These are phyloP conservation scores for Saccharomycopsis fermentans DNA, from an alignment of 805 yeast genomes.

Conservation along the genomic window DNA sequence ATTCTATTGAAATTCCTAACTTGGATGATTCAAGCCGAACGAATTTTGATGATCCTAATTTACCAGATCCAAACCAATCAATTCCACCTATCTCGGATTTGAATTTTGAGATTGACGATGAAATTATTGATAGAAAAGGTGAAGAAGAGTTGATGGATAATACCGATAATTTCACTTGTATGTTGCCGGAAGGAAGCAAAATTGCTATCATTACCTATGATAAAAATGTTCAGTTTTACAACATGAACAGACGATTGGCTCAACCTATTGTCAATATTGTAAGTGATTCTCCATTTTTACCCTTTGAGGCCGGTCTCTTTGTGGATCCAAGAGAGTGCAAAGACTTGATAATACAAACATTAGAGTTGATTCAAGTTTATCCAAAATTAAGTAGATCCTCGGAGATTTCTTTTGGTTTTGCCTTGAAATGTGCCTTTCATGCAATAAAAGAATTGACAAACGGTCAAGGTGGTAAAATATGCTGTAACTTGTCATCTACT, in stretches of 20 bases:
- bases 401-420: slow-evolving; percentile 74
- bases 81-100: neutral
- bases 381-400: slow-evolving; percentile 29
- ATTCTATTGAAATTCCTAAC: neutral
- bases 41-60: neutral
- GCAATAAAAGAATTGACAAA: slow-evolving; percentile 41
- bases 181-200: slow-evolving; percentile 35
- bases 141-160: neutral
- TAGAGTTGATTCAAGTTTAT: slow-evolving; percentile 46
- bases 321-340: slow-evolving; percentile 66
- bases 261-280: slow-evolving; percentile 51
- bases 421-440: slow-evolving; percentile 54
- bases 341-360: slow-evolving; percentile 53
- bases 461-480: slow-evolving; percentile 76
- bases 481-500: slow-evolving; percentile 51
- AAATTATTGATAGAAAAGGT: slow-evolving; percentile 3
- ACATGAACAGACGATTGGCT: slow-evolving; percentile 46
- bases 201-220: slow-evolving; percentile 73
- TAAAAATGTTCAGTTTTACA: slow-evolving; percentile 59
- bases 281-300: slow-evolving; percentile 78
- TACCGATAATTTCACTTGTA: neutral
- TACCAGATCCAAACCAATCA: neutral
- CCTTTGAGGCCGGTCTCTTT: slow-evolving; percentile 66
- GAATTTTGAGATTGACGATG: slow-evolving; percentile 19
- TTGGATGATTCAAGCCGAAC: neutral